Conservation (phyloP, 306 rosid species). For the Castanea crenata region DNA sequence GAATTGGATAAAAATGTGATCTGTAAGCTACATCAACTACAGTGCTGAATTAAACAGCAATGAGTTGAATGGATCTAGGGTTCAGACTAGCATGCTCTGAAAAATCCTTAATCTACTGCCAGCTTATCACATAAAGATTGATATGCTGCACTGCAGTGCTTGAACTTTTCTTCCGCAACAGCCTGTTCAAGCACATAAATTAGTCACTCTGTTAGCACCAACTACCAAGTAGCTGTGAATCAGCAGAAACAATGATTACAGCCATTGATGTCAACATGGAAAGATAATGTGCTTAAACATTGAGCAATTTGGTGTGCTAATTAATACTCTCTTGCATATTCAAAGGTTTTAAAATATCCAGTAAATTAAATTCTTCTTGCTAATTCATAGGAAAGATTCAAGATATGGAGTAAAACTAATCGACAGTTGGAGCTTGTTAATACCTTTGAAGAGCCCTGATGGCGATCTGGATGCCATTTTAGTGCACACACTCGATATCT, state of each 20-base stretch:
- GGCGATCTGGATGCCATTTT: constrained; percentile 98
- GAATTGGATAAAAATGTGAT: constrained; percentile 1
- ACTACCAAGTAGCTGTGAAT: not conserved
- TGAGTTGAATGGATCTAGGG: constrained; percentile 5
- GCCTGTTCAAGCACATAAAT: constrained; percentile 32
- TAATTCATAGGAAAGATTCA: not conserved
- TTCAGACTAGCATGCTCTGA: not conserved
- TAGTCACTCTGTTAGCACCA: not conserved
- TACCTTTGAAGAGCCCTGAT: constrained; percentile 83
- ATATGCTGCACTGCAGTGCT: constrained; percentile 77
- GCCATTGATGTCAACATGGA: not conserved
- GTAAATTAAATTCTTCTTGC: not conserved
- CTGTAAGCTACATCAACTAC: constrained; percentile 25
- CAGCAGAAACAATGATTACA: not conserved
- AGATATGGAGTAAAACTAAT: not conserved
- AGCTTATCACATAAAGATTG: constrained; percentile 69
- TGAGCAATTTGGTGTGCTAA: too few relatives aligned
- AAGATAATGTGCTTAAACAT: not conserved
- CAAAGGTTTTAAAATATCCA: not conserved
- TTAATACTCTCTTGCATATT: too few relatives aligned
- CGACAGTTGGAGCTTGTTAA: constrained; percentile 5
- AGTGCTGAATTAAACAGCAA: not conserved
- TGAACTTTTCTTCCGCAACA: constrained; percentile 84
- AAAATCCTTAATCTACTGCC: constrained; percentile 32
- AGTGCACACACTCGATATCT: constrained; percentile 79